phyloP scores from a whole-genome alignment of 805 yeast species.

The Candida piceae region DNA sequence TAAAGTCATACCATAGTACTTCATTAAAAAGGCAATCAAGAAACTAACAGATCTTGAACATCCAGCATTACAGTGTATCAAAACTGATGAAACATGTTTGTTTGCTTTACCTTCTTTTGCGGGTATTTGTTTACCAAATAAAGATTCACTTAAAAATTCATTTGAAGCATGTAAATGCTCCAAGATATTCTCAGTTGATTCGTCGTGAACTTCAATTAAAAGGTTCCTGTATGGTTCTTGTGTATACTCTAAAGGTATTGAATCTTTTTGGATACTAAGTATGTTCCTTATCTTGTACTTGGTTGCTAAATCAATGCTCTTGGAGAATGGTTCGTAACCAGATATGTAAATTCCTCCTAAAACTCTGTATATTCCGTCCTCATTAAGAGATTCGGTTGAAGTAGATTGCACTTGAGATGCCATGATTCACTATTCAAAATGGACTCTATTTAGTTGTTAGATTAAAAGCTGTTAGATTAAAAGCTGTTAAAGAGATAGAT shows the following conservation, averaged over 20 bases:
- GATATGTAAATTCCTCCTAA: conserved; percentile 79
- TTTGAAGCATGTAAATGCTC: conserved; percentile 57
- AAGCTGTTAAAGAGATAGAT: too few species aligned
- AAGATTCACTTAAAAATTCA: conserved; percentile 60
- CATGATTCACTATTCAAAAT: too few species aligned
- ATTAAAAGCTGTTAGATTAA: too few species aligned
- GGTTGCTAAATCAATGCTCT: conserved; percentile 44
- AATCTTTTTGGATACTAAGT: conserved; percentile 63
- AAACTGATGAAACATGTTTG: conserved; percentile 39
- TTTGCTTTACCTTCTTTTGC: conserved; percentile 21
- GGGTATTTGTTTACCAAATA: conserved; percentile 38
- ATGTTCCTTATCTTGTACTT: conserved; percentile 63
- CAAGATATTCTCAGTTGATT: conserved; percentile 59
- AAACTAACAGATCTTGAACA: conserved; percentile 44
- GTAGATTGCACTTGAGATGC: too few species aligned
- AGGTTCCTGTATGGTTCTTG: conserved; percentile 42
- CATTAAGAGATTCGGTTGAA: neutral
- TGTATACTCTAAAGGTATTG: conserved; percentile 47
- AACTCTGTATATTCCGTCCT: conserved; percentile 44
- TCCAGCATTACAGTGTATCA: conserved; percentile 52
- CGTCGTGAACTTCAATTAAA: conserved; percentile 72
- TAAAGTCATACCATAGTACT: conserved; percentile 47
- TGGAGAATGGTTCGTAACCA: conserved; percentile 59
- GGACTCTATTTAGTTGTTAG: too few species aligned
- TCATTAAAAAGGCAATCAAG: conserved; percentile 45